Percentiles rank a stretch among this genome's conserved stretches.
phyloP scores from a whole-genome alignment of 768 basidiomycete species.

The Hericium coralloides region DNA sequence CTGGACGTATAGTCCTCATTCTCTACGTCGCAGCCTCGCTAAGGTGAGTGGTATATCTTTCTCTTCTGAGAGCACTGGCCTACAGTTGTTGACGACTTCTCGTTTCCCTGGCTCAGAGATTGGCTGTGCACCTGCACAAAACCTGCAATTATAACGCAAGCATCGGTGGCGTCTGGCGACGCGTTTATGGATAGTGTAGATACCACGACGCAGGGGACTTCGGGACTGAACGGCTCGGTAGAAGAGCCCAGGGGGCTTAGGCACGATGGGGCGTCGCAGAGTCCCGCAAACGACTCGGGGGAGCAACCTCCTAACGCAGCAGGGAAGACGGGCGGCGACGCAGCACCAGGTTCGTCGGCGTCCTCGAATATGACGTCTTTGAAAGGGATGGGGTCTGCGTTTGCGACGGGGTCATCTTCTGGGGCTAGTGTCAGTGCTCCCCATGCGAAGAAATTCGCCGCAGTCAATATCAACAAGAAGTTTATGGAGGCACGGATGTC shows the following conservation, averaged over 20 bases:
- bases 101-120: too few species aligned
- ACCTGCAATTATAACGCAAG: not conserved
- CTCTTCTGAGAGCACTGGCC: too few species aligned
- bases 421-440: constrained; percentile 23
- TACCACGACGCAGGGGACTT: constrained; percentile 34
- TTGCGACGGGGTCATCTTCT: constrained; percentile 1
- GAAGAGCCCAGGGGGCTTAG: constrained; percentile 6
- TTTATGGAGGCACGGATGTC: constrained; percentile 86
- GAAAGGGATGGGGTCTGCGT: constrained; percentile 6
- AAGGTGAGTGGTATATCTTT: too few species aligned
- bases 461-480: constrained; percentile 93
- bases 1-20: not conserved
- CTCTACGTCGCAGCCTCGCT: not conserved
- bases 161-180: constrained; percentile 49
- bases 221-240: constrained; percentile 29
- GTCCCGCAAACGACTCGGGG: not conserved
- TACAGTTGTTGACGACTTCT: too few species aligned
- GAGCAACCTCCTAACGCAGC: constrained; percentile 8
- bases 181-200: constrained; percentile 76
- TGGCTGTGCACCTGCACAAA: not conserved
- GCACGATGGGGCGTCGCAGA: constrained; percentile 7
- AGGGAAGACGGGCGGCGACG: constrained; percentile 5
- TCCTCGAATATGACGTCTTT: not conserved
- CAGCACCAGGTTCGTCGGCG: not conserved
- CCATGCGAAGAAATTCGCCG: constrained; percentile 78